A percentile compares a stretch with the other conserved stretches of the same genome.
phyloP scores from a whole-genome alignment of 1,139 yeast species.

The Hyphopichia fennica region DNA sequence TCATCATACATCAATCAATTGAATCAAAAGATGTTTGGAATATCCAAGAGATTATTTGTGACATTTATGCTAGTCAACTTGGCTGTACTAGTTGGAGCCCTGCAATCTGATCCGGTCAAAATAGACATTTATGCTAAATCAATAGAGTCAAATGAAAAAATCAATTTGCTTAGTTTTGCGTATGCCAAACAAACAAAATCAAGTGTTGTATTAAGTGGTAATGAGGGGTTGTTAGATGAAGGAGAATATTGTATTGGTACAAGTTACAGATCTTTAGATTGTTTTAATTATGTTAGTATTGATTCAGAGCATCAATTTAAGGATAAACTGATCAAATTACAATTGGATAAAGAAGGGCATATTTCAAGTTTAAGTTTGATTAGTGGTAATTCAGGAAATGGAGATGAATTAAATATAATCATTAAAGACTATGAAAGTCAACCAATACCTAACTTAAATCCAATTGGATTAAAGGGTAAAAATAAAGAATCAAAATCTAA shows the following conservation, averaged over 20 bases:
- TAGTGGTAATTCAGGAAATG: not conserved
- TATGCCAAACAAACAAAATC: not conserved
- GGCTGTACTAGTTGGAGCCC: too few species aligned
- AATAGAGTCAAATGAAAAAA: not conserved
- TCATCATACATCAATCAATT: too few species aligned
- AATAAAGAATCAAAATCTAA: not conserved
- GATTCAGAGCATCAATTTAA: not conserved
- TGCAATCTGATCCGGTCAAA: not conserved
- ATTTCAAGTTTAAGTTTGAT: not conserved
- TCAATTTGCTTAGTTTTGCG: not conserved
- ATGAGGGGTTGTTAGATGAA: not conserved
- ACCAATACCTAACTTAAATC: slow-evolving; percentile 3
- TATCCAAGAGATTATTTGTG: too few species aligned
- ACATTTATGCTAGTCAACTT: too few species aligned
- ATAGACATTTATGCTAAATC: not conserved
- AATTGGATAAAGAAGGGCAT: slow-evolving; percentile 1
- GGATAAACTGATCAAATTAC: not conserved
- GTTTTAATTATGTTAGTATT: not conserved
- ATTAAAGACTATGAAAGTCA: not conserved
- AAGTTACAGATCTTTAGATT: not conserved
- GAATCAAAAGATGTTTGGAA: too few species aligned
- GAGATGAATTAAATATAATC: not conserved
- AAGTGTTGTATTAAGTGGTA: not conserved
- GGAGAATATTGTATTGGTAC: slow-evolving; percentile 5
- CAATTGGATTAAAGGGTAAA: not conserved